A percentile compares a stretch with the other conserved stretches of the same genome.
Conservation (phyloP, 495 filamentous ascomycete genomes). For the Hypoxylon subgilvum region DNA sequence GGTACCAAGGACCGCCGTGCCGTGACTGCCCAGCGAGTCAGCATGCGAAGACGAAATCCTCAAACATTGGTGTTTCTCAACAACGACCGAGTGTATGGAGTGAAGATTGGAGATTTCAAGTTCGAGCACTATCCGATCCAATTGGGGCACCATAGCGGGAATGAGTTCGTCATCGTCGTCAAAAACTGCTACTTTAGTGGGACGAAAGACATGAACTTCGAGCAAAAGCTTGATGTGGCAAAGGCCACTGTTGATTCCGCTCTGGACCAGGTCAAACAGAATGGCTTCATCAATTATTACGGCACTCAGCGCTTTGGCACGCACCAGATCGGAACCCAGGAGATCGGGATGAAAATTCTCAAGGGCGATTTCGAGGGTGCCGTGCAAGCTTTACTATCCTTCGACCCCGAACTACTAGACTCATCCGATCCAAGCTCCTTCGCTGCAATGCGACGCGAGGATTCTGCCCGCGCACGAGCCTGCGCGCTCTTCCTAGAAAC, state of each 20-base stretch:
- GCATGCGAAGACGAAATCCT: constrained; percentile 68
- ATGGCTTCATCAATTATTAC: constrained; percentile 95
- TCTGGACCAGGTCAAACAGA: constrained; percentile 61
- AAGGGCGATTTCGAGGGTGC: constrained; percentile 79
- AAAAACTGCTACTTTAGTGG: constrained; percentile 73
- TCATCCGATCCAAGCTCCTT: constrained; percentile 42
- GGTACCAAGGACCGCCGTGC: constrained; percentile 94
- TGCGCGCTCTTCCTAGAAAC: constrained; percentile 72
- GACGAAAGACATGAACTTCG: constrained; percentile 45
- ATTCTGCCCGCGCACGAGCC: constrained; percentile 74
- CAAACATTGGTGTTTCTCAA: constrained; percentile 69
- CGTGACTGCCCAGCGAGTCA: constrained; percentile 84
- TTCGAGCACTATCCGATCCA: constrained; percentile 72
- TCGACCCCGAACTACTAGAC: constrained; percentile 60
- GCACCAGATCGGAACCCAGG: constrained; percentile 79
- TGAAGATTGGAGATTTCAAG: constrained; percentile 77
- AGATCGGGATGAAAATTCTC: constrained; percentile 81
- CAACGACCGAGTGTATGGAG: constrained; percentile 60
- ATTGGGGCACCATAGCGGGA: constrained; percentile 83
- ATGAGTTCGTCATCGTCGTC: constrained; percentile 89
- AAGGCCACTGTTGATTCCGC: constrained; percentile 48
- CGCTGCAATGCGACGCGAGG: constrained; percentile 58
- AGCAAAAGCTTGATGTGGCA: constrained; percentile 45
- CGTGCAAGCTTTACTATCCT: constrained; percentile 73
- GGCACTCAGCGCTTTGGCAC: constrained; percentile 94